phyloP scores from a whole-genome alignment of 2,329 filamentous ascomycete species.

The Laburnicola sp. region DNA sequence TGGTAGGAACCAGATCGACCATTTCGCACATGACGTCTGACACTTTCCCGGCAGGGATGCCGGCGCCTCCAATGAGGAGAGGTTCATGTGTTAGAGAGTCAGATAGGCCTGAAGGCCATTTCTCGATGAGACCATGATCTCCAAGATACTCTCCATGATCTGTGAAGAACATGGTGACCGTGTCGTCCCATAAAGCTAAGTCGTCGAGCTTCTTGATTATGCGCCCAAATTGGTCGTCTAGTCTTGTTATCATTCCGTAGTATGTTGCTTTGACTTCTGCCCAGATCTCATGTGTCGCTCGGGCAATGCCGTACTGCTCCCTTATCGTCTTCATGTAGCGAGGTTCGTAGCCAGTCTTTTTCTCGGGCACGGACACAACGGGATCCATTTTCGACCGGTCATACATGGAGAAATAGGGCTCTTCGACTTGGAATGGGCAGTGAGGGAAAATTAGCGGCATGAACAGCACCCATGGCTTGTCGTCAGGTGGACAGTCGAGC shows the following conservation, averaged over 20 bases:
- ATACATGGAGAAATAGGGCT: constrained; percentile 55
- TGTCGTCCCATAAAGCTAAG: constrained; percentile 44
- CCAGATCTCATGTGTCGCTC: constrained; percentile 51
- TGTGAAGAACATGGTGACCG: constrained; percentile 52
- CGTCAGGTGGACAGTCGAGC: constrained; percentile 50
- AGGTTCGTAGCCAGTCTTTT: constrained; percentile 49
- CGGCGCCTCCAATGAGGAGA: constrained; percentile 50
- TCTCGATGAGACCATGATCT: constrained; percentile 54
- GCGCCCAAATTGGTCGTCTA: constrained; percentile 53
- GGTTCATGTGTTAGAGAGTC: constrained; percentile 51
- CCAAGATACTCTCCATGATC: constrained; percentile 55
- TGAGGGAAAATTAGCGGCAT: constrained; percentile 52
- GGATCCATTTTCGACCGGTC: constrained; percentile 34
- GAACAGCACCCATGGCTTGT: constrained; percentile 50
- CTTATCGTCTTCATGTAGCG: constrained; percentile 49
- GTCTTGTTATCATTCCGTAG: constrained; percentile 53
- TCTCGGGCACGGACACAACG: too few relatives aligned
- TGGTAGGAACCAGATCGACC: constrained; percentile 52
- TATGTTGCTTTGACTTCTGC: constrained; percentile 52
- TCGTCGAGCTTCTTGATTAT: constrained; percentile 44
- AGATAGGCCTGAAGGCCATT: constrained; percentile 53
- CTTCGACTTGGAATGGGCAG: constrained; percentile 54
- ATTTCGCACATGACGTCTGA: constrained; percentile 49
- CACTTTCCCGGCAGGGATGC: constrained; percentile 42
- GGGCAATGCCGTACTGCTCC: constrained; percentile 44